Conservation (phyloP, 768 basidiomycete species). For the Calocybe gangraenosa region DNA sequence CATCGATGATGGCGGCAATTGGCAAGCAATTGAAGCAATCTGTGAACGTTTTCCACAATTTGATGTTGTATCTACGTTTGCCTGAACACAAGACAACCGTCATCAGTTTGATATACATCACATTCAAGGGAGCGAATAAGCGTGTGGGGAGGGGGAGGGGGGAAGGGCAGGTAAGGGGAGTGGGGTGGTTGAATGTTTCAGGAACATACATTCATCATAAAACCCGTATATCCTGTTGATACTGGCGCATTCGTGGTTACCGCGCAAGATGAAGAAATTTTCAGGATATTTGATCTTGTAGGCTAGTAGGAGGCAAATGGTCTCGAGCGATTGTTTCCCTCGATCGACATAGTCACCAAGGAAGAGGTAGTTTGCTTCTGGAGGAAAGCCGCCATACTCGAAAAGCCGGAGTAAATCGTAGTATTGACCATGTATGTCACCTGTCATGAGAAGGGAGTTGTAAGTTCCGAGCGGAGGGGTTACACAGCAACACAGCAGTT, state of each 20-base stretch:
- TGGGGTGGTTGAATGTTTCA: too few species aligned
- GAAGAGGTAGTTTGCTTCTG: constrained; percentile 99
- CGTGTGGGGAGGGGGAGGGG: too few species aligned
- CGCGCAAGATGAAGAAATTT: constrained; percentile 99
- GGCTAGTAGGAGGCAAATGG: constrained; percentile 96
- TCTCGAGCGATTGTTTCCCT: constrained; percentile 98
- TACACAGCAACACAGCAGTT: constrained; percentile 24
- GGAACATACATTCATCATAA: constrained; percentile 99
- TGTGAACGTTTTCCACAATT: constrained; percentile 99
- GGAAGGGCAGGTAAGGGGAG: too few species aligned
- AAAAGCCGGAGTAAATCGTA: constrained; percentile 97
- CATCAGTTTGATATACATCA: too few species aligned
- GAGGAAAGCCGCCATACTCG: constrained; percentile 98
- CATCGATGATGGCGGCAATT: constrained; percentile 99
- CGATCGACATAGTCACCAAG: constrained; percentile 99
- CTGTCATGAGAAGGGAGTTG: constrained; percentile 45
- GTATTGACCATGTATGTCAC: constrained; percentile 99
- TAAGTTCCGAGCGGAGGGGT: constrained; percentile 18
- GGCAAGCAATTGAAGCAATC: constrained; percentile 99
- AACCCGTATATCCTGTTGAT: constrained; percentile 99
- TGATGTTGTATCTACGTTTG: constrained; percentile 99
- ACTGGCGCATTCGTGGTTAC: constrained; percentile 98
- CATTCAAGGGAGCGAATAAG: too few species aligned
- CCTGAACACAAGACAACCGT: constrained; percentile 41
- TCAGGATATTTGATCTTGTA: constrained; percentile 99